Base-by-base conservation (phyloP, 805 yeast species). In the Metschnikowia colocasiae region DNA sequence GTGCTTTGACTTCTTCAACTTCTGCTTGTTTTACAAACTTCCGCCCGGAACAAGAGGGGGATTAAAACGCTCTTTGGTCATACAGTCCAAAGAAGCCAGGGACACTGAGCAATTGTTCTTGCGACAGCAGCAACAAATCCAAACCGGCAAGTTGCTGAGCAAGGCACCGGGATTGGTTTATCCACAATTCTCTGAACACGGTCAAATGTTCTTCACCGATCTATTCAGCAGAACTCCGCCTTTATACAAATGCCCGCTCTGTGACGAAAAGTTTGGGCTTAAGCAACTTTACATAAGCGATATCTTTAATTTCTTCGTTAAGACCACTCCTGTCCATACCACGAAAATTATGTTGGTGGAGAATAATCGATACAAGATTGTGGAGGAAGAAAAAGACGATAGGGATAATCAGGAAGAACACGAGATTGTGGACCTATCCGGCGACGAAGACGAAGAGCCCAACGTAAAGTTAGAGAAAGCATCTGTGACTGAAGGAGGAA, bases 1-100 rank as follows among this genome's bases (percentile, higher is more conserved):
- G 57, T 72, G 76, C 54, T 73, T 73, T 56, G 77, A 73, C 48
- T 69, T 64, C 43, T 69, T 70, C 10, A 69, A 57, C 33, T 73
- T 73, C 45, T 73, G 76, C 52, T 45, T 61, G 15, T 70, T 70
- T 50, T 66, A 71, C 50, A 65, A 60, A 25, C 60, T 73, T 4
- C 63, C 70, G 12, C 53, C 51, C 3, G 69, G 69, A 1, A 56
- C 63, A 7, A 52, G 54, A 37, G 45, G 42, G 10, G 45, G 54
- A 2, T 51, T 65, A 2, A 59, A 58, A 35, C 64, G 60, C 40
- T 64, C 61, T 3, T 52, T 72, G 35, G 54, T 65, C 19, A 52
- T 54, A 30, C 61, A 60, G 46, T 65, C 65, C 33, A 43, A 59
- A 35, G 65, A 59, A 27, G 50, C 56, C 9, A 45, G 60, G 9